These are phyloP conservation scores for Bassia scoparia DNA, from an alignment of 148 eudicot genomes.

Conservation along the genomic window DNA sequence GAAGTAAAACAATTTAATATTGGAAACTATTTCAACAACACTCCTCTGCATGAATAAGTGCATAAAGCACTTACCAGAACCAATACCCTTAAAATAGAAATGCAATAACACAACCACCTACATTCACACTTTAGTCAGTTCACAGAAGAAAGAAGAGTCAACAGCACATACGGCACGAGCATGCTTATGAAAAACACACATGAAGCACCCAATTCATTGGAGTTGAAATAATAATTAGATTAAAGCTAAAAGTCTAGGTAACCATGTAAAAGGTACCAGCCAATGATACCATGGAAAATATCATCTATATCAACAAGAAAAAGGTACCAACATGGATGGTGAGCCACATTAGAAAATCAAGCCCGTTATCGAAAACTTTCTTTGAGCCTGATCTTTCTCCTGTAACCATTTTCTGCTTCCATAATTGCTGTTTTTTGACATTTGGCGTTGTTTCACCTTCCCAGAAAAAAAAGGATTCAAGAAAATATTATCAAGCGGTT, in stretches of 20 bases:
- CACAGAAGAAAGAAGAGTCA: no score
- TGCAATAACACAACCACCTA: no score
- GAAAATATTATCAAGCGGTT: neutral
- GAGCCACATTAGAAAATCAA: conserved; percentile 28
- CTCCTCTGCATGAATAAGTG: no score
- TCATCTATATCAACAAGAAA: conserved; percentile 14
- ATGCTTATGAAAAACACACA: neutral
- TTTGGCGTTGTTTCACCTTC: conserved; percentile 36
- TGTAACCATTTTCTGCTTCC: conserved; percentile 88
- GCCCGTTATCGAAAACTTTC: conserved; percentile 33
- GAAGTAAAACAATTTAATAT: no score
- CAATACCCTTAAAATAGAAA: no score
- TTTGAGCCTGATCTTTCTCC: conserved; percentile 60
- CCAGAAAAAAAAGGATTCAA: neutral
- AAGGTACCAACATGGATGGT: conserved; percentile 44
- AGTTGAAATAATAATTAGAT: neutral
- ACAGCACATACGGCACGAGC: neutral
- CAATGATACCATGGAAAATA: conserved; percentile 4
- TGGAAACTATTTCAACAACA: neutral
- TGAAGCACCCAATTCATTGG: neutral
- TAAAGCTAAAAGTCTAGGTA: neutral
- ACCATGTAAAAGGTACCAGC: neutral
- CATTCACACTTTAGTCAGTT: no score
- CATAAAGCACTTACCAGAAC: no score
- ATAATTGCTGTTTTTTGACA: conserved; percentile 46